Conservation (phyloP, 2,329 filamentous ascomycete genomes). For the Pseudopithomyces chartarum region DNA sequence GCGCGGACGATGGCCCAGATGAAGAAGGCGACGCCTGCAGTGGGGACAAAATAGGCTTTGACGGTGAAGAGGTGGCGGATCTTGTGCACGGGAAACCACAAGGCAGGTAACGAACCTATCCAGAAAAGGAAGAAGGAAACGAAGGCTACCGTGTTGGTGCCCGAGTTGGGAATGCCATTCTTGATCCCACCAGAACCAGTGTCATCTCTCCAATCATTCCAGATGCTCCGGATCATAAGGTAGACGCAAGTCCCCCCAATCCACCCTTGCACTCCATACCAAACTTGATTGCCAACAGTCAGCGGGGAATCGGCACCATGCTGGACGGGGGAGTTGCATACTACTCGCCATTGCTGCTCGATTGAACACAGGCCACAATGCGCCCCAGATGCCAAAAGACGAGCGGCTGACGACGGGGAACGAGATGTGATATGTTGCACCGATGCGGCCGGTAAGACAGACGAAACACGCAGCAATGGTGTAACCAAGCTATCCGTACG, state of each 20-base stretch:
- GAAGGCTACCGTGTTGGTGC: conserved; percentile 76
- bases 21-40: conserved; percentile 83
- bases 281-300: conserved; percentile 51
- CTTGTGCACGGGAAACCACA: conserved; percentile 89
- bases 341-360: conserved; percentile 81
- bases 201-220: conserved; percentile 65
- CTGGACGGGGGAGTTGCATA: no score
- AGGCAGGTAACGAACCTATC: conserved; percentile 77
- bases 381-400: conserved; percentile 88
- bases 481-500: conserved; percentile 65
- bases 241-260: conserved; percentile 83
- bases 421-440: conserved; percentile 84
- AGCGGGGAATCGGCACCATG: no score
- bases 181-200: conserved; percentile 55
- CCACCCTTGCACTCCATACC: conserved; percentile 85
- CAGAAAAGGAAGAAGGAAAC: conserved; percentile 88
- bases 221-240: conserved; percentile 86
- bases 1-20: conserved; percentile 85
- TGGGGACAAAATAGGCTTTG: conserved; percentile 83
- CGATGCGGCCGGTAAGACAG: conserved; percentile 78
- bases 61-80: conserved; percentile 89
- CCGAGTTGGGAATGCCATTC: conserved; percentile 71
- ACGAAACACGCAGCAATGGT: conserved; percentile 73
- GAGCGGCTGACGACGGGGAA: conserved; percentile 81
- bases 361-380: conserved; percentile 87